Conservation (phyloP, 1,284 basidiomycete genomes). For the Cryptococcus jaspeensis region DNA sequence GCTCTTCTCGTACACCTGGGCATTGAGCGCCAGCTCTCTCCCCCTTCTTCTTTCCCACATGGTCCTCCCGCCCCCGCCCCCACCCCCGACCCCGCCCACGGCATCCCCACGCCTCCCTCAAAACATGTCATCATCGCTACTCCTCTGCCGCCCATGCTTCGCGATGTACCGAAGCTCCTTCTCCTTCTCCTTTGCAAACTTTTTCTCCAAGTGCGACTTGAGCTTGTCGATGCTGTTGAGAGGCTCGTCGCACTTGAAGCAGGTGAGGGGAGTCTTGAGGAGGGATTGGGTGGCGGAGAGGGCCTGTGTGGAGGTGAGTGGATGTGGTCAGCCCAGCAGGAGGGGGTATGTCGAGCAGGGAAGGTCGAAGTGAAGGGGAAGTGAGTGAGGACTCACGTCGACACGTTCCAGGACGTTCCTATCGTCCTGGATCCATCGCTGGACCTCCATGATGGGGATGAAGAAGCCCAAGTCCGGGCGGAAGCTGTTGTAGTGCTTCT, state of each 20-base stretch:
- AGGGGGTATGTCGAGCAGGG: background rate
- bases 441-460: slow-evolving; percentile 69
- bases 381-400: slow-evolving; percentile 13
- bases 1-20: background rate
- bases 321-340: background rate
- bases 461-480: slow-evolving; percentile 85
- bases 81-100: background rate
- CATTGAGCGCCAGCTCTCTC: too few relatives aligned
- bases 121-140: slow-evolving; percentile 25
- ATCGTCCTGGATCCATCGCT: slow-evolving; percentile 66
- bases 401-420: slow-evolving; percentile 21
- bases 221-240: slow-evolving; percentile 73
- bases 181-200: slow-evolving; percentile 36
- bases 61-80: too few relatives aligned
- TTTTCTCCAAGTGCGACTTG: slow-evolving; percentile 56
- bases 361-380: background rate
- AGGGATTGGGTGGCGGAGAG: slow-evolving; percentile 60
- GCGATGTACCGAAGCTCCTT: slow-evolving; percentile 36
- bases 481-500: slow-evolving; percentile 95
- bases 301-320: slow-evolving; percentile 37
- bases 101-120: background rate
- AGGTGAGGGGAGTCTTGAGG: slow-evolving; percentile 66
- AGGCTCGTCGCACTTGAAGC: slow-evolving; percentile 64
- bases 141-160: slow-evolving; percentile 20
- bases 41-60: too few relatives aligned